phyloP scores from a whole-genome alignment of 805 yeast genomes.

The Candida vartiovaarae region DNA sequence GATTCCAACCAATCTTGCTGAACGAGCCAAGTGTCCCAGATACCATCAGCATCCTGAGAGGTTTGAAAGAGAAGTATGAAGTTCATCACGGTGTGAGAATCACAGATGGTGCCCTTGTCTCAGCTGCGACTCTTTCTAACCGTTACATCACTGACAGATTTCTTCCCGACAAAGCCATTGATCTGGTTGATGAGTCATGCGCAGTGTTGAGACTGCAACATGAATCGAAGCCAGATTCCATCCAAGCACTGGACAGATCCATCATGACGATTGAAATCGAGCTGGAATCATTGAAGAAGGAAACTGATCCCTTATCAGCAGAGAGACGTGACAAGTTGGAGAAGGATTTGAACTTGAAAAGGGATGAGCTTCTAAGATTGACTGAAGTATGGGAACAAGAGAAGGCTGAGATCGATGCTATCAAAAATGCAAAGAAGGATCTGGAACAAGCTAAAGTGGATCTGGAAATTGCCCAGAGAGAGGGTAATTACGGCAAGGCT shows the following conservation, averaged over 20 bases:
- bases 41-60: conserved; percentile 86
- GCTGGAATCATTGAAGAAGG: conserved; percentile 87
- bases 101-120: conserved; percentile 85
- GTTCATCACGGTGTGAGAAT: conserved; percentile 97
- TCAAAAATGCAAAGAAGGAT: conserved; percentile 74
- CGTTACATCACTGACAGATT: conserved; percentile 88
- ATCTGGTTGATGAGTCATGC: conserved; percentile 94
- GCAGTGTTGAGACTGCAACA: conserved; percentile 91
- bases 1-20: conserved; percentile 84
- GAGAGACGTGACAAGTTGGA: conserved; percentile 76
- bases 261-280: conserved; percentile 94
- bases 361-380: conserved; percentile 59
- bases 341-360: conserved; percentile 53
- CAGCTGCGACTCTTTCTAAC: conserved; percentile 86
- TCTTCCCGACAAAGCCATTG: conserved; percentile 95
- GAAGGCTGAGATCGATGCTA: conserved; percentile 62
- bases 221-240: conserved; percentile 94
- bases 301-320: conserved; percentile 74
- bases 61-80: conserved; percentile 88
- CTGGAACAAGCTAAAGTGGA: conserved; percentile 81
- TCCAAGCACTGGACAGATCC: conserved; percentile 79
- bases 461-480: conserved; percentile 74
- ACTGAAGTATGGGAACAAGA: conserved; percentile 87
- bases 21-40: conserved; percentile 88
- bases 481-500: conserved; percentile 81